Percentiles rank a stretch among this genome's conserved stretches.
phyloP scores from a whole-genome alignment of 116 monocot genomes.

The Posidonia oceanica region DNA sequence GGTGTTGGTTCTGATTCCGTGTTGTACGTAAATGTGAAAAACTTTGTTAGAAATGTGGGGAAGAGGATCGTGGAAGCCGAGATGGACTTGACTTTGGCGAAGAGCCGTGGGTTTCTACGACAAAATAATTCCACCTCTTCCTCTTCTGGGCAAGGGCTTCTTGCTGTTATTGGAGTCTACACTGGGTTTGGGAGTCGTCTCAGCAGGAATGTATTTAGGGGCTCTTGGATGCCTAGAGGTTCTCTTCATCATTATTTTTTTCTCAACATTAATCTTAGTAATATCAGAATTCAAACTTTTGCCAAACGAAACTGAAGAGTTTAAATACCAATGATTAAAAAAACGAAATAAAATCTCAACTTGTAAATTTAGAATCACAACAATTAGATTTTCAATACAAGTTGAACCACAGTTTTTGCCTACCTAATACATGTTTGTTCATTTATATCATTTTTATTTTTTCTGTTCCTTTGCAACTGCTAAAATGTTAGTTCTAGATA shows the following conservation, averaged over 20 bases:
- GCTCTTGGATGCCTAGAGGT: constrained; percentile 98
- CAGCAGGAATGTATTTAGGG: constrained; percentile 67
- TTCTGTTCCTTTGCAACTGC: too few relatives aligned
- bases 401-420: too few relatives aligned
- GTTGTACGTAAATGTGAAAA: not conserved
- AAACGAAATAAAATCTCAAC: too few relatives aligned
- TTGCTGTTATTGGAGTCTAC: constrained; percentile 88
- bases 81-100: constrained; percentile 87
- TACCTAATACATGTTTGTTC: too few relatives aligned
- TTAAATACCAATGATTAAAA: not conserved
- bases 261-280: not conserved
- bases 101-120: constrained; percentile 73
- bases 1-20: not conserved
- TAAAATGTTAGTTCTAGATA: too few relatives aligned
- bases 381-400: too few relatives aligned
- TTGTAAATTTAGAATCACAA: too few relatives aligned
- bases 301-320: not conserved
- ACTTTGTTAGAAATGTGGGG: constrained; percentile 43
- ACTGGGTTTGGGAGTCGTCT: constrained; percentile 94
- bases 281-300: not conserved
- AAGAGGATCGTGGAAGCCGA: constrained; percentile 84
- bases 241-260: not conserved
- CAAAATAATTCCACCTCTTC: constrained; percentile 25
- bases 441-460: too few relatives aligned
- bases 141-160: constrained; percentile 37